phyloP scores from a whole-genome alignment of 495 filamentous ascomycete genomes.

The Trichoderma orchidacearum region DNA sequence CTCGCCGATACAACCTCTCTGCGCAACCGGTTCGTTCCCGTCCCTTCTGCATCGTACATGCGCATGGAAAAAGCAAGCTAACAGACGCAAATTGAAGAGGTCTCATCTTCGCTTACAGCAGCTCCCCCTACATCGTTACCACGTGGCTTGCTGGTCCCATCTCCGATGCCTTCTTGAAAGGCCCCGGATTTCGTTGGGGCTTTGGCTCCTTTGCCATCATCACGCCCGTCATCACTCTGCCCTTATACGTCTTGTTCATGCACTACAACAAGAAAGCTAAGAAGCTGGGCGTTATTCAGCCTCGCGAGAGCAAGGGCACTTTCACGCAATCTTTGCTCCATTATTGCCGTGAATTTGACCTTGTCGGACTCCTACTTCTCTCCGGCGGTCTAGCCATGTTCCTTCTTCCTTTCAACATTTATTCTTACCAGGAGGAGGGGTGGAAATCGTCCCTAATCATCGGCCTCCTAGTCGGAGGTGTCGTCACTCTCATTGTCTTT shows the following conservation, averaged over 20 bases:
- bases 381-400: conserved; percentile 46
- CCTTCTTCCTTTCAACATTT: conserved; percentile 48
- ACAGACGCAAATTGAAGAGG: not conserved
- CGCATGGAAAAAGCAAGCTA: not conserved
- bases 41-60: not conserved
- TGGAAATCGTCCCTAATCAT: conserved; percentile 43
- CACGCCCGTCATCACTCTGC: conserved; percentile 39
- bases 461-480: conserved; percentile 42
- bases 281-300: conserved; percentile 33
- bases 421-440: conserved; percentile 22
- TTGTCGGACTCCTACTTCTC: conserved; percentile 41
- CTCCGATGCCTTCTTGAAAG: conserved; percentile 27
- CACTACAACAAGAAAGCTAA: conserved; percentile 47
- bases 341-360: conserved; percentile 49
- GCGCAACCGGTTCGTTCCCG: conserved; percentile 36
- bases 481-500: conserved; percentile 41
- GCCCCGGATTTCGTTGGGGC: conserved; percentile 46
- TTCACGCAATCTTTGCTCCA: conserved; percentile 31
- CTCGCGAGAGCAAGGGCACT: conserved; percentile 31
- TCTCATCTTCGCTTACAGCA: conserved; percentile 45
- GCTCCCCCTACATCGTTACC: conserved; percentile 55
- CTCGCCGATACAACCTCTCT: conserved; percentile 53
- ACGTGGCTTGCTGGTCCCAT: conserved; percentile 36
- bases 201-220: conserved; percentile 50
- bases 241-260: conserved; percentile 40